Base-by-base conservation (phyloP, 1,139 yeast genomes). In the Debaryomycetaceae sp. region DNA sequence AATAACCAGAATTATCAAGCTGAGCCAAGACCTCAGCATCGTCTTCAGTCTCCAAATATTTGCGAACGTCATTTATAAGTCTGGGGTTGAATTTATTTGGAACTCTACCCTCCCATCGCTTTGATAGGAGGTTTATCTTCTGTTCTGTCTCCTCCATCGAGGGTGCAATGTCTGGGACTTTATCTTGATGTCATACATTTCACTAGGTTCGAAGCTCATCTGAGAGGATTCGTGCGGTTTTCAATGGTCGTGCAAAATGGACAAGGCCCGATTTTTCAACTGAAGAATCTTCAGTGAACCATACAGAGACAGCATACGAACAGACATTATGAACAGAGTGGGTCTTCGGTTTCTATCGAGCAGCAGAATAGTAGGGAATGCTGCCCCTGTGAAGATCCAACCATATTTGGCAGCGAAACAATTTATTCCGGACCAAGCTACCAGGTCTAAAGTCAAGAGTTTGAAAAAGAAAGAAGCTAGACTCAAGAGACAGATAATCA, bases 381-480 rank as follows among this genome's bases (percentile, higher is more conserved):
- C n/a, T 13, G 23, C 37, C 3, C 37, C 17, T 34, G 42, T 39
- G 31, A 57, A 51, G 44, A 48, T 56, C 20, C 60, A 54, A 39
- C 69, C 72, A 5, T 56, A 51, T 14, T 57, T 65, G 40, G 75
- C 74, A 0, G 66, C 73, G 40, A 65, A 61, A 45, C 71, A 65
- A 47, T 57, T 65, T 39, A 53, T 59, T 37, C 62, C 68, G 2
- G 50, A 52, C 23, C 49, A 54, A 38, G 60, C 65, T 20, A 50
- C 69, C 45, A 60, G 62, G 45, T 64, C 73, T 38, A 69, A 68
- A 49, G 60, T 65, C 24, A 64, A 62, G 50, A 60, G 69, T 39
- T 62, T 73, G 43, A 69, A 68, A 53, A 65, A 72, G 53, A 72
- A 60, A 52, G 78, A 74, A 52, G 60, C 59, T 44, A 65, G 75